Percentiles rank a stretch among this genome's conserved stretches.
These are phyloP conservation scores for Huntiella moniliformis DNA, from an alignment of 2,329 filamentous ascomycete genomes.

Conservation along the genomic window DNA sequence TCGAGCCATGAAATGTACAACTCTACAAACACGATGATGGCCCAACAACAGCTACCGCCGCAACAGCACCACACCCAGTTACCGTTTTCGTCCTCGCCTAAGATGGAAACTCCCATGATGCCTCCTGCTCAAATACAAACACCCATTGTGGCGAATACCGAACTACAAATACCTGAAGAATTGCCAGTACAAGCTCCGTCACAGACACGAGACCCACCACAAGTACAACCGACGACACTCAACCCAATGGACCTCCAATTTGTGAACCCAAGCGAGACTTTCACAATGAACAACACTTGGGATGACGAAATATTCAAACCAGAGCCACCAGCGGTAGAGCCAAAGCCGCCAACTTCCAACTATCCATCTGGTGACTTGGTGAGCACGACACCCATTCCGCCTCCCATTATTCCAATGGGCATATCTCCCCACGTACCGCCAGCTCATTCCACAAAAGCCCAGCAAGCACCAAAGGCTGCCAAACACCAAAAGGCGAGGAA, in stretches of 20 bases:
- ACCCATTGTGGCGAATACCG: conserved; percentile 8
- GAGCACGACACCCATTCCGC: not conserved
- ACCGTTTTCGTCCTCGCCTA: conserved; percentile 12
- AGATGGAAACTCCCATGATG: too few relatives aligned
- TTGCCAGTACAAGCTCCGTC: not conserved
- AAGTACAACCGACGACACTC: conserved; percentile 10
- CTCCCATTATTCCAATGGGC: not conserved
- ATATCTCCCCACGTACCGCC: too few relatives aligned
- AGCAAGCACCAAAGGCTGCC: not conserved
- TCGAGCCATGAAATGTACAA: too few relatives aligned
- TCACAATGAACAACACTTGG: conserved; percentile 6
- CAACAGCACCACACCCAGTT: conserved; percentile 14
- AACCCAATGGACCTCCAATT: conserved; percentile 12
- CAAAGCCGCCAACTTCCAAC: not conserved
- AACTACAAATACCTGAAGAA: not conserved
- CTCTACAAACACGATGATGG: not conserved
- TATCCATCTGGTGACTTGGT: not conserved
- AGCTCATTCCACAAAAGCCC: not conserved
- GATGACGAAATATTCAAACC: conserved; percentile 9
- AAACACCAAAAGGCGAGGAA: conserved; percentile 2
- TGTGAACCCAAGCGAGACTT: conserved; percentile 9
- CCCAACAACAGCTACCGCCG: conserved; percentile 16
- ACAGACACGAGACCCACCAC: conserved; percentile 6
- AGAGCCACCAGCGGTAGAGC: conserved; percentile 1
- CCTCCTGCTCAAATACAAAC: conserved; percentile 13